Conservation (phyloP, 2,329 filamentous ascomycete genomes). For the Colletotrichum coccodes region DNA sequence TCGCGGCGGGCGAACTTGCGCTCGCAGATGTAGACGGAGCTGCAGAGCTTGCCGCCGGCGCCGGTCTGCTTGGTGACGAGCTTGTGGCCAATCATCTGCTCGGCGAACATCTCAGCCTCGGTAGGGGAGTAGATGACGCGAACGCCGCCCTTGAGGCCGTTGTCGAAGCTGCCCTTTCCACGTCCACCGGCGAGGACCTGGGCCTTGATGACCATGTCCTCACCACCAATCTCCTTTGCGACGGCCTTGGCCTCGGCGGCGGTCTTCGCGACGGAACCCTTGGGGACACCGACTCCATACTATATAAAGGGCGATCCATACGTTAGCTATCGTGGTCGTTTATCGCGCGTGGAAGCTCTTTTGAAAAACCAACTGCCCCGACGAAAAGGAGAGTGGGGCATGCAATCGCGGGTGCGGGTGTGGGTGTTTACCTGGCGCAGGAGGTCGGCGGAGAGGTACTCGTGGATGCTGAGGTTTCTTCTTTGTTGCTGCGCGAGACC, state of each 20-base stretch:
- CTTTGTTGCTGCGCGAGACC: conserved; percentile 79
- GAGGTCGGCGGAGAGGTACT: conserved; percentile 95
- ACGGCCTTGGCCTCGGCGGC: conserved; percentile 90
- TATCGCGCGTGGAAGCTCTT: conserved; percentile 7
- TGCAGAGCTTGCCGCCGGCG: conserved; percentile 92
- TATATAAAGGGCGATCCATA: conserved; percentile 48
- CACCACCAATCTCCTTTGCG: conserved; percentile 89
- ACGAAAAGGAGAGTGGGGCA: conserved; percentile 28
- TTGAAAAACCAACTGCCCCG: conserved; percentile 12
- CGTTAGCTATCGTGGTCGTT: conserved; percentile 20
- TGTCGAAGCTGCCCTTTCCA: conserved; percentile 98
- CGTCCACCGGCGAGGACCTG: conserved; percentile 97
- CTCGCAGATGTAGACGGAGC: conserved; percentile 98
- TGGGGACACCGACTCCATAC: conserved; percentile 95
- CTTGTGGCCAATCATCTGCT: conserved; percentile 99
- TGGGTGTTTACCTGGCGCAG: conserved; percentile 71
- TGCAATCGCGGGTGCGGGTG: conserved; percentile 9
- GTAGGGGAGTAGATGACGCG: conserved; percentile 98
- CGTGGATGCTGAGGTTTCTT: conserved; percentile 94
- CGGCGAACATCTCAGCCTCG: conserved; percentile 95
- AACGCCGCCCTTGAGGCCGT: conserved; percentile 98
- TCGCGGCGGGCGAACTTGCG: conserved; percentile 99
- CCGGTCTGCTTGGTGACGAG: conserved; percentile 99
- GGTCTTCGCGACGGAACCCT: conserved; percentile 85
- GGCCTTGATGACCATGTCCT: conserved; percentile 99